Conservation (phyloP, 495 filamentous ascomycete genomes). For the Tuber calosporum region DNA sequence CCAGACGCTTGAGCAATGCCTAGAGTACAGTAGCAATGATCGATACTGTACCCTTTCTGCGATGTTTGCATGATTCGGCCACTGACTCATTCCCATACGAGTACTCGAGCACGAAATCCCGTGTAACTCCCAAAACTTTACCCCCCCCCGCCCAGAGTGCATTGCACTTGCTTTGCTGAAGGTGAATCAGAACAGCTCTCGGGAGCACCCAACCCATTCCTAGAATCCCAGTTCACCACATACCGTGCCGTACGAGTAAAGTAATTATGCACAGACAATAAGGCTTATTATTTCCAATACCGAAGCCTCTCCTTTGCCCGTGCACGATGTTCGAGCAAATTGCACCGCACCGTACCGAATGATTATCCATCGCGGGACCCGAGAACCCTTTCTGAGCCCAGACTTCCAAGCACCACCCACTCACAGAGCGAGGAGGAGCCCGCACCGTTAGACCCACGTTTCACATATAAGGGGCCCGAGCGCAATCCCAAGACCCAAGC, state of each 20-base stretch:
- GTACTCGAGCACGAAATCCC: too few species aligned
- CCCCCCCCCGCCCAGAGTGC: too few species aligned
- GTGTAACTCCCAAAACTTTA: too few species aligned
- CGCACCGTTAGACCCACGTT: slow-evolving; percentile 1
- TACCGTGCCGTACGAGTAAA: too few species aligned
- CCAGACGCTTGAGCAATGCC: too few species aligned
- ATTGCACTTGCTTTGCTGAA: too few species aligned
- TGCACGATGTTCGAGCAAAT: too few species aligned
- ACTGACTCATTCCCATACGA: too few species aligned
- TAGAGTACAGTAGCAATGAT: too few species aligned
- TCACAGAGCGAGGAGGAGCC: neutral
- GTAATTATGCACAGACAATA: neutral
- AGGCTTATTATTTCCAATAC: neutral
- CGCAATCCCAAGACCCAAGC: neutral
- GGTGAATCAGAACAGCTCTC: neutral
- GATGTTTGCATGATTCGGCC: too few species aligned
- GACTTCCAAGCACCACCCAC: neutral
- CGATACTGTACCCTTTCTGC: too few species aligned
- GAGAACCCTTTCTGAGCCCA: neutral
- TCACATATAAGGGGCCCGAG: neutral
- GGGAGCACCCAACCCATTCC: neutral
- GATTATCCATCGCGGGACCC: neutral
- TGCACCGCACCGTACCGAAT: neutral
- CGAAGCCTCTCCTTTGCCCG: too few species aligned
- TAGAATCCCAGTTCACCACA: neutral